Evolutionary conservation across 768 basidiomycete species (phyloP), one percentile per base, ranked within the genome.

Genomic region (Calvatia gigantea): DNA sequence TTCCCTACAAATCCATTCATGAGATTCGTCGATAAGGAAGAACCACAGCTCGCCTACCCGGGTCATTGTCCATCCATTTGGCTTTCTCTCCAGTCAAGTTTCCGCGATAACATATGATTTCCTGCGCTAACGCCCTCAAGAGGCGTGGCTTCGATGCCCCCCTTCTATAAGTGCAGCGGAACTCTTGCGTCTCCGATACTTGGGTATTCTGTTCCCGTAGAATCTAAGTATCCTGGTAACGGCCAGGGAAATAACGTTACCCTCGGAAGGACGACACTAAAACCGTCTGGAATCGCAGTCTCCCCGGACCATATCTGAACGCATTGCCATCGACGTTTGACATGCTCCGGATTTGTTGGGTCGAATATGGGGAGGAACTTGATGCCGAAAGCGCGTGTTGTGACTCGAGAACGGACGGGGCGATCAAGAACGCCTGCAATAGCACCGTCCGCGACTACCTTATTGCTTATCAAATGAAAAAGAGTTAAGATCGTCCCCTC

Each of bases 361-460:
- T 78, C 70, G 52, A 62, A 82, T 0, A 65, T 62, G 2, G 69
- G 57, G 32, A 62, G 60, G 59, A 75, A 75, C 28, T 73, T 67
- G 1, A 73, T 72, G 3, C 82, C 82, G 51, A 80, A 83, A 0
- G 80, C 78, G 53, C 73, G 60, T 56, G 71, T 76, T 4, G 80
- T 70, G 4, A 83, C 72, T 25, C 82, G 74, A 5, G 71, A 71
- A 3, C 73, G 69, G 3, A 83, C 80, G 12, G 75, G 73, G 58
- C 77, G 75, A 54, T 83, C 77, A 15, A 84, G 74, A 46, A 70
- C 66, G 55, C 70, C 71, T 1, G 70, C 70, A 23, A 71, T 65
- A 1, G 70, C 78, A 1, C 82, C 81, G 43, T 82, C 78, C 0
- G 82, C 78, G 9, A 83, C 81, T 0, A 80, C 82, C 49, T 72